Base-by-base conservation (phyloP, 495 filamentous ascomycete genomes). In the Xanthoparmelia taractica region DNA sequence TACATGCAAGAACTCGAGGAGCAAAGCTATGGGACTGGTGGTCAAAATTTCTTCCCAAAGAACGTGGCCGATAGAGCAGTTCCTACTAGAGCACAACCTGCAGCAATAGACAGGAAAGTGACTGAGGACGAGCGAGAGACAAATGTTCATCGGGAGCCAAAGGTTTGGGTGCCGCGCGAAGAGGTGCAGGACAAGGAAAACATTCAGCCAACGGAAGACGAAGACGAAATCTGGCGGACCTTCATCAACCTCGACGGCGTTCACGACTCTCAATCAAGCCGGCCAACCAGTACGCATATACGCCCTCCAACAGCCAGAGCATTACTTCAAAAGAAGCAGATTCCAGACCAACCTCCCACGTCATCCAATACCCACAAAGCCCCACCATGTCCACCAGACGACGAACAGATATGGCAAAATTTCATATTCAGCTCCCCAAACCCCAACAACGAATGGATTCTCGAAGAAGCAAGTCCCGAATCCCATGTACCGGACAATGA, bases 401-500 rank as follows among this genome's bases (percentile, higher is more conserved):
- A 68, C n/a, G 66, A 68, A 47, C 13, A 43, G 11, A 17, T 61
- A 40, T 68, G 66, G 66, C 63, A 56, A 17, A 54, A 29, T 3
- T 70, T 70, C 60, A 66, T 68, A 18, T 68, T 70, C 55, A 66
- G 68, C 61, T 56, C 63, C 58, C 57, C 60, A 11, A 50, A 56
- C n/a, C 33, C 55, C 43, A 61, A 45, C 27, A 43, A 65, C 27
- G 62, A 67, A 41, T 62, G 61, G 61, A 47, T 34, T 12, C 20
- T 66, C 47, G 64, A 65, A 36, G 37, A 63, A 37, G 40, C 64
- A 40, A 52, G 36, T 12, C 40, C 12, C 27, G 0, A 56, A n/a
- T n/a, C n/a, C 7, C 18, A 33, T 0, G 6, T 15, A 33, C 31
- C 47, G 27, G 31, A 27, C n/a, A 12, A n/a, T 17, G 15, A 10